These are phyloP conservation scores for Botrytis fragariae DNA, from an alignment of 2,329 filamentous ascomycete species.

Conservation along the genomic window DNA sequence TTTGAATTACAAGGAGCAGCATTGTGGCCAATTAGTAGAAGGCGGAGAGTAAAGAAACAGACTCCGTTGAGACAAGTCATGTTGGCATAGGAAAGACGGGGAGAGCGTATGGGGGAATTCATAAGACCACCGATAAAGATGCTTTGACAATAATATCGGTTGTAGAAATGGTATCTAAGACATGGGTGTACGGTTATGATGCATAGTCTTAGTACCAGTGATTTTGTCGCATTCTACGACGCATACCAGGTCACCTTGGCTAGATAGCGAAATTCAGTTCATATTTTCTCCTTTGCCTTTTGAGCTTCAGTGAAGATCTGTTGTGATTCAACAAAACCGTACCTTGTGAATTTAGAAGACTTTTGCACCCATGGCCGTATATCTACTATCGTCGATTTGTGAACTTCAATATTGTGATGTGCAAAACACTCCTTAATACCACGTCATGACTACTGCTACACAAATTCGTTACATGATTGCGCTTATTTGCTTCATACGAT, in stretches of 20 bases:
- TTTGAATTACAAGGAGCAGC: not conserved
- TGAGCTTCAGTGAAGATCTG: not conserved
- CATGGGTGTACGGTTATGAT: no score
- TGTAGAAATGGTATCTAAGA: no score
- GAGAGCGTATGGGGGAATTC: accelerated
- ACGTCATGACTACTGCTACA: not conserved
- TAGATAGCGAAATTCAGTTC: not conserved
- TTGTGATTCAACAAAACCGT: not conserved
- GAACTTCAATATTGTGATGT: not conserved
- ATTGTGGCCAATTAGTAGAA: not conserved
- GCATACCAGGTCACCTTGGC: not conserved
- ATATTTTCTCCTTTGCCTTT: not conserved
- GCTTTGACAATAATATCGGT: not conserved
- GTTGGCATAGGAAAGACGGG: not conserved
- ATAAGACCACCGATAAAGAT: no score
- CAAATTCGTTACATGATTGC: not conserved
- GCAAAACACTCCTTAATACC: not conserved
- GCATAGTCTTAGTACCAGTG: no score
- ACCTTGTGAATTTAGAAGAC: accelerated
- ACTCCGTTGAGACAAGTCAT: not conserved
- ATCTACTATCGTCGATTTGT: not conserved
- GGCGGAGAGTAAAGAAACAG: not conserved
- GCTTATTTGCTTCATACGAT: not conserved
- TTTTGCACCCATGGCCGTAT: not conserved
- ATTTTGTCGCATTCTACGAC: not conserved